Evolutionary conservation across 2,329 filamentous ascomycete genomes (phyloP), one percentile per base, ranked within the genome.

Genomic region (Zymoseptoria passerinii): DNA sequence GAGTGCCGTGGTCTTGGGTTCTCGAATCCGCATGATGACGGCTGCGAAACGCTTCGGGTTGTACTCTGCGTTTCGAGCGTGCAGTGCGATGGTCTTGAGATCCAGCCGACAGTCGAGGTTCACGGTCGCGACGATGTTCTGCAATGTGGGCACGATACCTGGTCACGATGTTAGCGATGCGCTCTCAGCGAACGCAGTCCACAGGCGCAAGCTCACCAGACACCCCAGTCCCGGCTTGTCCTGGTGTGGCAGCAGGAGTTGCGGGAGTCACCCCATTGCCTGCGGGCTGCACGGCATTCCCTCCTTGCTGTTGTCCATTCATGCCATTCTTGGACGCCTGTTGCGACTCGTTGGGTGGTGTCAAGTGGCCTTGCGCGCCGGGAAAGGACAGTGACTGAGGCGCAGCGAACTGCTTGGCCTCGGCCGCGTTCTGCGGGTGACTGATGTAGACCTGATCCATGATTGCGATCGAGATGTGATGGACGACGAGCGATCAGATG

Each of bases 31-130:
- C 94, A 99, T 97, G 76, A 99, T 97, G 66, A 66, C 64, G 52
- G 64, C 64, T 35, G 64, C 64, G 56, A 66, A 66, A 63, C 64
- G 64, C 89, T 96, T 96, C 63, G 91, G 92, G 74, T 96, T 96
- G 82, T 96, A 96, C 81, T 97, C 94, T 64, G 94, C 94, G 75
- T 97, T 99, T 77, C 94, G 87, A 65, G 94, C 94, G 77, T 99
- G 94, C 74, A 97, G 83, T 69, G 94, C 94, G 75, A 99, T 97
- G 69, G 94, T 97, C 88, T 97, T 97, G 68, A 99, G 83, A 75
- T 99, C 94, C 78, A 97, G 80, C 69, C 92, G 92, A 79, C 92
- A 96, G 65, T 95, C 90, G 72, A 97, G 83, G 77, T 97, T 97
- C 80, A 97, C 94, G 68, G 94, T 99, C 67, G 94, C 92, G 77